Conservation (phyloP, 1,284 basidiomycete genomes). For the Naganishia albida region DNA sequence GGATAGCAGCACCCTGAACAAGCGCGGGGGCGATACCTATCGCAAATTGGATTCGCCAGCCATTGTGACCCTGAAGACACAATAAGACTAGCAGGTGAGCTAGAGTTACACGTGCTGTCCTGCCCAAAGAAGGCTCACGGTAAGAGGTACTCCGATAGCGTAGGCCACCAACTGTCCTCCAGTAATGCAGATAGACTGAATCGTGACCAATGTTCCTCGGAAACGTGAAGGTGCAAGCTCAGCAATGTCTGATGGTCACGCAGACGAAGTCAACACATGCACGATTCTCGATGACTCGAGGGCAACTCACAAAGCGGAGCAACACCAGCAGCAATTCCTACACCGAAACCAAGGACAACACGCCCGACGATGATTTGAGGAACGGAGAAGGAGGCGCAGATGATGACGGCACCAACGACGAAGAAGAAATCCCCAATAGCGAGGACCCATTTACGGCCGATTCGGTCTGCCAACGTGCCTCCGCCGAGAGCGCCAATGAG, state of each 20-base stretch:
- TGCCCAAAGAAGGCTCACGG: no score
- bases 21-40: constrained; percentile 40
- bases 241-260: constrained; percentile 45
- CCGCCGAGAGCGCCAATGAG: constrained; percentile 61
- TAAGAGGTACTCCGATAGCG: constrained; percentile 44
- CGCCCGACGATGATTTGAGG: constrained; percentile 50
- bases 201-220: constrained; percentile 52
- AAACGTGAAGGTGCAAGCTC: constrained; percentile 52
- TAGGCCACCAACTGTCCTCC: constrained; percentile 53
- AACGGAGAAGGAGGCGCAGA: constrained; percentile 48
- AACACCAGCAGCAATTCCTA: constrained; percentile 51
- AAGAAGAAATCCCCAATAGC: constrained; percentile 72
- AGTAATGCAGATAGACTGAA: constrained; percentile 51
- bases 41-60: constrained; percentile 44
- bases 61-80: constrained; percentile 32
- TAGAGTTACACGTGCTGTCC: no score
- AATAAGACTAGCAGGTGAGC: no score
- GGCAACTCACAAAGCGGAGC: constrained; percentile 34
- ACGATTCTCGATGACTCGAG: no score
- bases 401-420: constrained; percentile 57
- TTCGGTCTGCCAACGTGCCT: constrained; percentile 47
- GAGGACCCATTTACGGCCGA: constrained; percentile 60
- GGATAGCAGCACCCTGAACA: constrained; percentile 40
- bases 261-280: constrained; percentile 24
- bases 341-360: constrained; percentile 55